Evolutionary conservation across 2,329 filamentous ascomycete species (phyloP), one percentile per base, ranked within the genome.

Genomic region (Pseudocercospora vitis): DNA sequence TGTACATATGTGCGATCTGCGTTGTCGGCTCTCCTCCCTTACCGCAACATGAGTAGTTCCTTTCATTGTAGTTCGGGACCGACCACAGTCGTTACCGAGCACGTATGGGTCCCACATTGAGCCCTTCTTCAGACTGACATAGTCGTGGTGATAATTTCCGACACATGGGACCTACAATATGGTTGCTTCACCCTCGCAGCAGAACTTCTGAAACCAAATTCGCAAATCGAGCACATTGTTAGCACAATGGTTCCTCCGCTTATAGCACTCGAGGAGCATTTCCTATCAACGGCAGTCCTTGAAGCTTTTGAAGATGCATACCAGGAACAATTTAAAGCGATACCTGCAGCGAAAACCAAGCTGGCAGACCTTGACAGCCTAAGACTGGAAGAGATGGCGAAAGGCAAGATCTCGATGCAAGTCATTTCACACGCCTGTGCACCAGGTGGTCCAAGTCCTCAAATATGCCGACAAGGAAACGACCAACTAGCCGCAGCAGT

Each of bases 241-340:
- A 37, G 2, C 45, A 64, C 35, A 14, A 71, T 69, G 67, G 51
- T 60, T 1, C 67, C 66, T 31, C 68, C 68, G 16, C 60, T 69
- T 8, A 71, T 71, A 45, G 67, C 69, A 2, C 67, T 71, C 19
- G 68, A 71, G 50, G 69, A 71, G 57, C 69, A 71, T 55, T 71
- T 69, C 59, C 62, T 70, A 53, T 67, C 67, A 12, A 56, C 61
- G n/a, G 66, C 65, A 1, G 57, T 69, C n/a, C 58, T 67, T 44
- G 60, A 68, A 52, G 64, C 62, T 14, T 63, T 66, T 48, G 55
- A 66, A 29, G 60, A 63, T 16, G 60, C 59, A 18, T 67, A 65
- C 29, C 56, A 59, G 18, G 67, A 68, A 48, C 67, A 69, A 33
- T 67, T 68, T 63, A 68, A 67, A 39, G 60, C 63, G 33, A 64